These are phyloP conservation scores for Colletotrichum spaethianum DNA, from an alignment of 2,329 filamentous ascomycete genomes.

Conservation along the genomic window DNA sequence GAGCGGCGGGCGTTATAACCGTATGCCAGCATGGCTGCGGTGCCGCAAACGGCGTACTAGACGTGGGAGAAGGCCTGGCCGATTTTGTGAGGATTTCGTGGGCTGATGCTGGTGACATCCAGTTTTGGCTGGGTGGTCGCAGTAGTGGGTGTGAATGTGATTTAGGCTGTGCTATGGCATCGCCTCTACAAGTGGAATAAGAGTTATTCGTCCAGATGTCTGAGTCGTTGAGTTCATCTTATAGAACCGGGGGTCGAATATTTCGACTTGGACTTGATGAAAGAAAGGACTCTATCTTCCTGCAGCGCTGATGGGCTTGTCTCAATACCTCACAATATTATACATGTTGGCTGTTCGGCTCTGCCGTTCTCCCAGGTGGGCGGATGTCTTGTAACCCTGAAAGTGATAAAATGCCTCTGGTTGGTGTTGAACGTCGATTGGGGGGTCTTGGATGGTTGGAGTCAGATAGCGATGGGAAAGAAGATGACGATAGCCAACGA, in stretches of 20 bases:
- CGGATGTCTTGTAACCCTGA: background rate
- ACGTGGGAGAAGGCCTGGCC: constrained; percentile 57
- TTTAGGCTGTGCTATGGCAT: background rate
- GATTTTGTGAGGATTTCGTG: constrained; percentile 56
- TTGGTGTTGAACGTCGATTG: background rate
- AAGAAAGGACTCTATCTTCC: background rate
- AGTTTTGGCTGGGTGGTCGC: background rate
- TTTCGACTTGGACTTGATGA: background rate
- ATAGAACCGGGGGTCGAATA: background rate
- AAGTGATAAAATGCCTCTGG: background rate
- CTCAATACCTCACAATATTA: background rate
- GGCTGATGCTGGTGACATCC: constrained; percentile 51
- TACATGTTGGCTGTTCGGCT: background rate
- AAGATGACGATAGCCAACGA: background rate
- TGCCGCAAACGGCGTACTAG: constrained; percentile 63
- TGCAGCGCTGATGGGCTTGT: background rate
- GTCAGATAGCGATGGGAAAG: background rate
- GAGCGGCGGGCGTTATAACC: constrained; percentile 52
- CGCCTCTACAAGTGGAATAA: background rate
- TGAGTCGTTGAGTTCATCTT: background rate
- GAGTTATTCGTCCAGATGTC: background rate
- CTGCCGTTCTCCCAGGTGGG: no score
- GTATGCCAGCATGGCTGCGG: constrained; percentile 60
- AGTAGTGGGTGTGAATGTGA: background rate
- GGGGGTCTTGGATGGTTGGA: background rate